phyloP scores from a whole-genome alignment of 257 asterid species.

The Penstemon barbatus region DNA sequence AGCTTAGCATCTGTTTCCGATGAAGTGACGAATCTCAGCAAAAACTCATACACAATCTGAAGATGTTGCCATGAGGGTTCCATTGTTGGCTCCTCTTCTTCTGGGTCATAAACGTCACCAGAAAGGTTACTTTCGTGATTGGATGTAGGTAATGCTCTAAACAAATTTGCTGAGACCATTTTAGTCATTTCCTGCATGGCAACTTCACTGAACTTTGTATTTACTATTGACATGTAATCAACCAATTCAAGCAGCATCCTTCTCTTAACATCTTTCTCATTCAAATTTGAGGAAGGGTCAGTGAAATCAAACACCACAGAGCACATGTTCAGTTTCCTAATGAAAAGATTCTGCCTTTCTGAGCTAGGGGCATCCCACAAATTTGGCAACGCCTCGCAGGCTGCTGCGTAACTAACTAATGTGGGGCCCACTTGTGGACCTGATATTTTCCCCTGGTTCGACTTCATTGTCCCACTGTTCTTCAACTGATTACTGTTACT shows the following conservation, averaged over 20 bases:
- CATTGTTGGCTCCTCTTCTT: slow-evolving; percentile 42
- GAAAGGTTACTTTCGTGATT: slow-evolving; percentile 32
- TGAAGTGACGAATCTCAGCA: slow-evolving; percentile 42
- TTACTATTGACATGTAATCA: slow-evolving; percentile 34
- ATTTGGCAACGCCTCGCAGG: slow-evolving; percentile 34
- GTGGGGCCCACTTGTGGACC: slow-evolving; percentile 21
- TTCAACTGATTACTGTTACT: slow-evolving; percentile 2
- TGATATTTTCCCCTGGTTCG: slow-evolving; percentile 21
- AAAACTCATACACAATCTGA: slow-evolving; percentile 44
- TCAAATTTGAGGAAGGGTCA: slow-evolving; percentile 34
- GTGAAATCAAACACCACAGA: slow-evolving; percentile 39
- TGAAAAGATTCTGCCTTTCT: slow-evolving; percentile 38
- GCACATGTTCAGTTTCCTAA: slow-evolving; percentile 40
- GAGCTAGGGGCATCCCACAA: slow-evolving; percentile 35
- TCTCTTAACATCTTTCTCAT: slow-evolving; percentile 42
- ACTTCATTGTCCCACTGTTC: slow-evolving; percentile 28
- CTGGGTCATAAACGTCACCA: slow-evolving; percentile 38
- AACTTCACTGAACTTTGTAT: slow-evolving; percentile 38
- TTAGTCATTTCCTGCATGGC: slow-evolving; percentile 40
- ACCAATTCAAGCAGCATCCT: slow-evolving; percentile 46
- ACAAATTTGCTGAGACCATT: slow-evolving; percentile 44
- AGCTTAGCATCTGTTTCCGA: slow-evolving; percentile 40
- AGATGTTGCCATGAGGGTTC: slow-evolving; percentile 46
- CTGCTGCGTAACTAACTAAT: slow-evolving; percentile 9
- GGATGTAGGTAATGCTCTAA: slow-evolving; percentile 36